phyloP scores from a whole-genome alignment of 2,329 filamentous ascomycete species.

The Hypoxylon rubiginosum region DNA sequence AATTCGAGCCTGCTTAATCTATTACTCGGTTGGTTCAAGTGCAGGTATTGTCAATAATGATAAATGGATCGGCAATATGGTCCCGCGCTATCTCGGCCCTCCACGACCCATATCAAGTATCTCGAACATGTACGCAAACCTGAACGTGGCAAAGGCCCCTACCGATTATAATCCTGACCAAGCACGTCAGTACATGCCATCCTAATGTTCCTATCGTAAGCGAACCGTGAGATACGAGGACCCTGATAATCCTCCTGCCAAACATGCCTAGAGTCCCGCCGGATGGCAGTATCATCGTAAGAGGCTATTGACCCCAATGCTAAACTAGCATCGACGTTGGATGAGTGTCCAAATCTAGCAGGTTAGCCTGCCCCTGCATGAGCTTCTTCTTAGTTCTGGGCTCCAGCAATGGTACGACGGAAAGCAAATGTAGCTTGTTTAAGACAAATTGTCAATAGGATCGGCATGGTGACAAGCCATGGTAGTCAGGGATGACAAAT shows the following conservation, averaged over 20 bases:
- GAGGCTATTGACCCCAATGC: slow-evolving; percentile 16
- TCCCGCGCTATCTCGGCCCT: slow-evolving; percentile 20
- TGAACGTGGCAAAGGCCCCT: neutral
- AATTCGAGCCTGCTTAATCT: slow-evolving; percentile 35
- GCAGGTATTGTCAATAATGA: slow-evolving; percentile 38
- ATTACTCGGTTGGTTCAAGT: slow-evolving; percentile 29
- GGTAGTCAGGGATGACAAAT: slow-evolving; percentile 44
- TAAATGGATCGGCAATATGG: slow-evolving; percentile 40
- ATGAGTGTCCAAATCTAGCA: slow-evolving; percentile 53
- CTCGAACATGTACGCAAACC: neutral
- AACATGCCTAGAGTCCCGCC: slow-evolving; percentile 7
- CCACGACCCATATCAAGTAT: slow-evolving; percentile 27
- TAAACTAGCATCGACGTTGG: slow-evolving; percentile 21
- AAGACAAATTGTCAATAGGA: slow-evolving; percentile 43
- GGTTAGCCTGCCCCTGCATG: slow-evolving; percentile 30
- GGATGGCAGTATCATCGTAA: slow-evolving; percentile 19
- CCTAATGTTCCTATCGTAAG: slow-evolving; percentile 16
- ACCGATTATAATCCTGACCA: slow-evolving; percentile 17
- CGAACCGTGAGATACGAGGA: slow-evolving; percentile 31
- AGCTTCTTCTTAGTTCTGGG: slow-evolving; percentile 31
- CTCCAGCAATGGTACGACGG: slow-evolving; percentile 23
- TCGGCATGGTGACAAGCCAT: slow-evolving; percentile 29
- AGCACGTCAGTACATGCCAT: slow-evolving; percentile 25
- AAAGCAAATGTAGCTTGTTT: slow-evolving; percentile 33
- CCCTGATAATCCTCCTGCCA: slow-evolving; percentile 34